A percentile compares a stretch with the other conserved stretches of the same genome.
phyloP scores from a whole-genome alignment of 768 basidiomycete species.

The Mrakia frigida region DNA sequence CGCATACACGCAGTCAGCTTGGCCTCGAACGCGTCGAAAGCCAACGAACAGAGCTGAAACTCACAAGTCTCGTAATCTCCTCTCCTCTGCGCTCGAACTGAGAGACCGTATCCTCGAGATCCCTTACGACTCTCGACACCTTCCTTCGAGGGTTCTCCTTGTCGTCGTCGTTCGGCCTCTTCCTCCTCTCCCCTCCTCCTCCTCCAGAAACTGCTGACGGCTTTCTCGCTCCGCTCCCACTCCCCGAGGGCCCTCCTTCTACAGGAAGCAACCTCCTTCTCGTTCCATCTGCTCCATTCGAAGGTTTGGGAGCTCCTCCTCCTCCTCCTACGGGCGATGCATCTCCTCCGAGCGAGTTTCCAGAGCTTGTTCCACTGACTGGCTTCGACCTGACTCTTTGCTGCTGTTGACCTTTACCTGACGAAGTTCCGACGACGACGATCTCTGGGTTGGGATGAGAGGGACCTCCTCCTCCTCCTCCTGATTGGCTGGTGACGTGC shows the following conservation, averaged over 20 bases:
- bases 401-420: too few species aligned
- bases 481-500: background rate
- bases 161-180: background rate
- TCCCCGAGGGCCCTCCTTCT: background rate
- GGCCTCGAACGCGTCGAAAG: background rate
- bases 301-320: background rate
- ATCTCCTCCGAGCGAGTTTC: background rate
- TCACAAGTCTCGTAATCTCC: background rate
- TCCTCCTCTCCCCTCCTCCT: background rate
- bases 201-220: background rate
- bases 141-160: background rate
- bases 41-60: background rate
- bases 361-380: background rate
- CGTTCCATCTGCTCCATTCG: background rate
- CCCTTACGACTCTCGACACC: background rate
- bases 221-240: background rate
- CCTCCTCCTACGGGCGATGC: background rate
- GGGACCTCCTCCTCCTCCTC: too few species aligned
- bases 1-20: constrained; percentile 7
- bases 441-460: too few species aligned
- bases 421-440: background rate
- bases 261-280: background rate
- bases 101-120: background rate
- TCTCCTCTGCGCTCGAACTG: background rate
- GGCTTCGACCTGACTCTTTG: background rate